Base-by-base conservation (phyloP, 2,329 filamentous ascomycete species). In the Fusarium keratoplasticum region DNA sequence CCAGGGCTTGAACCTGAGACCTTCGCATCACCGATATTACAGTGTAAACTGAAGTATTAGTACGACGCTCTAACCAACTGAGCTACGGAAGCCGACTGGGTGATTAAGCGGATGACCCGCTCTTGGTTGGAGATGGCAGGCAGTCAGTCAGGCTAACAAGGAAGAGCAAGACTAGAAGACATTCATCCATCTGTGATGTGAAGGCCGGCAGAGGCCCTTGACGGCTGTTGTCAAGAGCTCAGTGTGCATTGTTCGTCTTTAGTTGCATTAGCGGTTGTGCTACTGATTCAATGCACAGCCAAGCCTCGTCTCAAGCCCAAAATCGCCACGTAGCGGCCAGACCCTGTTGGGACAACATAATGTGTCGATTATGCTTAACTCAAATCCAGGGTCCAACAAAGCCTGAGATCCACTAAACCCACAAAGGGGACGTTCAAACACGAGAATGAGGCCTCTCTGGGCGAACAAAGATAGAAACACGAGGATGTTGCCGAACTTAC, bases 1-100 rank as follows among this genome's bases (percentile, higher is more conserved):
- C 68, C 68, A 70, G 68, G 61, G 68, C 68, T 70, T 70, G 68
- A 70, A 70, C 68, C 68, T 66, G 68, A 70, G 67, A 66, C 69
- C 67, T 71, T 71, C 69, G 69, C 69, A 71, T 61, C 22, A 70
- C 68, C 27, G 66, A 44, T 65, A 70, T 61, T 29, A 71, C 69
- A 35, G 67, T 38, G 65, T 58, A 70, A 40, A 70, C 61, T 71
- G 69, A 62, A 67, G 69, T 71, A 71, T 70, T 70, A 67, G 69
- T 71, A 71, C 69, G 68, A 71, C 69, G 67, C 69, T 71, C 67
- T 71, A 67, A 71, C 67, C 69, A 70, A 70, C 68, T 70, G 68
- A 70, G 68, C 68, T 70, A 70, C 68, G 68, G 69, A 71, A 71
- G 69, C 68, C 69, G n/a, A 54, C 68, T 64, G 60, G 68, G 71